Conservation (phyloP, 352 stramenopile species). For the Halophytophthora batemanensis region DNA sequence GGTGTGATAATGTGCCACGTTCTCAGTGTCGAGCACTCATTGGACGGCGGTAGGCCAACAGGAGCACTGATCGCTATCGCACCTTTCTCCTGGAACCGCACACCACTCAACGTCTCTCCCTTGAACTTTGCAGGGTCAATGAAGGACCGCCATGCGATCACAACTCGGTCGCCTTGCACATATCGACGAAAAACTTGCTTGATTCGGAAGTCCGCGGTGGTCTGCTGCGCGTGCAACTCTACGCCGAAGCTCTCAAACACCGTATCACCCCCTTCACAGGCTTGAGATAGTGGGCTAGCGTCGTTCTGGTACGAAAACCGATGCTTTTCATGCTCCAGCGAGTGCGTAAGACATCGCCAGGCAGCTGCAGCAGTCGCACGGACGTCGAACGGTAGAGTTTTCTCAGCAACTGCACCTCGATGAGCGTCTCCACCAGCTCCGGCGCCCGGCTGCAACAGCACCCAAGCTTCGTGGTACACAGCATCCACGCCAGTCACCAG, state of each 20-base stretch:
- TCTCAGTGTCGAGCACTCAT: slow-evolving; percentile 29
- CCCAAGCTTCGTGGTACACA: slow-evolving; percentile 33
- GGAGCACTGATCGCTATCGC: slow-evolving; percentile 52
- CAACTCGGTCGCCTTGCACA: slow-evolving; percentile 52
- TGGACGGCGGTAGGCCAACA: slow-evolving; percentile 13
- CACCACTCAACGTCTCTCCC: slow-evolving; percentile 33
- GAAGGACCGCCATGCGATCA: slow-evolving; percentile 61
- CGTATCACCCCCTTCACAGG: slow-evolving; percentile 33
- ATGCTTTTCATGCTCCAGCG: slow-evolving; percentile 35
- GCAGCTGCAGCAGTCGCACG: slow-evolving; percentile 28
- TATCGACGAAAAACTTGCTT: slow-evolving; percentile 62
- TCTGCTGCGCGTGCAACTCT: slow-evolving; percentile 44
- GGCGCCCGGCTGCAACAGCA: slow-evolving; percentile 27
- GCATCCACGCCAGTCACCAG: slow-evolving; percentile 30
- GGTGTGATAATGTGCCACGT: slow-evolving; percentile 54
- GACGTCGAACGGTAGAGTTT: slow-evolving; percentile 42
- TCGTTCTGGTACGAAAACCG: slow-evolving; percentile 29
- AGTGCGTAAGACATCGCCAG: slow-evolving; percentile 38
- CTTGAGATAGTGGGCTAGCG: slow-evolving; percentile 7
- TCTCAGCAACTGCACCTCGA: slow-evolving; percentile 38
- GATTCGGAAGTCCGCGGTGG: slow-evolving; percentile 48
- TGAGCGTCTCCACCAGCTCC: slow-evolving; percentile 9
- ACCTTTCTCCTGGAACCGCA: slow-evolving; percentile 61
- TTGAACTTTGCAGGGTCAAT: slow-evolving; percentile 60
- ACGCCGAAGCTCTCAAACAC: slow-evolving; percentile 63